phyloP scores from a whole-genome alignment of 768 basidiomycete species.

The Phylloporus sp. region DNA sequence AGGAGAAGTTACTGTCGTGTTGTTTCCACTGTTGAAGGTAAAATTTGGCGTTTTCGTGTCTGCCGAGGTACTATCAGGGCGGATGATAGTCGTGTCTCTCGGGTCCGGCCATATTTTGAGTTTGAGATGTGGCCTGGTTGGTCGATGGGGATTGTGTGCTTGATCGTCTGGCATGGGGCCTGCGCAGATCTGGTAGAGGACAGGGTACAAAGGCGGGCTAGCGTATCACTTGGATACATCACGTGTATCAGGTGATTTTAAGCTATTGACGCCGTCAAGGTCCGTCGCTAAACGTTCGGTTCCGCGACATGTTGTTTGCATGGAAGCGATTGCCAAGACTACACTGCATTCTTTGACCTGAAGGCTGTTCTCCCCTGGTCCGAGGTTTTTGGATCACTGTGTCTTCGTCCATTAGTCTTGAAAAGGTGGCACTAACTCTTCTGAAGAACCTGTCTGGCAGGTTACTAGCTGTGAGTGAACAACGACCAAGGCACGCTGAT shows the following conservation, averaged over 20 bases:
- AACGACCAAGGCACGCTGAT: too few species aligned
- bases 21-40: background rate
- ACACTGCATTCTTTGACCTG: too few species aligned
- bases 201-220: background rate
- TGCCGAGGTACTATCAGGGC: background rate
- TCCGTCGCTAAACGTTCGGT: too few species aligned
- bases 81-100: background rate
- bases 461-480: too few species aligned
- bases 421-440: too few species aligned
- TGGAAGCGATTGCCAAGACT: too few species aligned
- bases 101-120: constrained; percentile 3
- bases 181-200: background rate
- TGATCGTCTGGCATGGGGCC: constrained; percentile 9
- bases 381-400: too few species aligned
- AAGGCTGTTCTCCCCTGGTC: too few species aligned
- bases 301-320: too few species aligned
- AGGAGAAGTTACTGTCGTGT: background rate
- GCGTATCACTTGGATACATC: background rate
- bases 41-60: constrained; percentile 1
- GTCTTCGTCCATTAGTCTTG: too few species aligned
- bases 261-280: background rate
- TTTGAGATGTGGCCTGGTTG: constrained; percentile 5
- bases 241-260: background rate
- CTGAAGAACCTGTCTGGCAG: too few species aligned
- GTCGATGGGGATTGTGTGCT: background rate